Evolutionary conservation across 1,139 yeast species (phyloP).

Genomic region (Debaryomyces sp.): DNA sequence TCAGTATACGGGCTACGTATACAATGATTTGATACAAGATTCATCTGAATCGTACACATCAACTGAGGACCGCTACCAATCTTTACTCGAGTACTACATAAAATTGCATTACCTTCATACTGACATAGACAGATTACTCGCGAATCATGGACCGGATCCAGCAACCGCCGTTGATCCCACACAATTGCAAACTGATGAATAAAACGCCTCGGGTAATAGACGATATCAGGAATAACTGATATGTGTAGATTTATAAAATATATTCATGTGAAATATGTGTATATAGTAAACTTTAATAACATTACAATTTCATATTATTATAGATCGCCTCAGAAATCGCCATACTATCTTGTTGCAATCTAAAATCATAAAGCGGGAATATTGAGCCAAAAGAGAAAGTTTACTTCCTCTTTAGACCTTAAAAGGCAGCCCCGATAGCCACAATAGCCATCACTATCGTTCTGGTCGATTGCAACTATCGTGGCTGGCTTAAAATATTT

Average conservation of each 20-base stretch:
- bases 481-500: not conserved
- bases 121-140: not conserved
- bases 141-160: constrained; percentile 1
- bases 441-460: not conserved
- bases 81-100: constrained; percentile 3
- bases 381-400: not conserved
- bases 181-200: not conserved
- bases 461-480: not conserved
- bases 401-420: not conserved
- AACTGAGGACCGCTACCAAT: constrained; percentile 1
- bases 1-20: constrained; percentile 1
- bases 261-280: not conserved
- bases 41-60: constrained; percentile 1
- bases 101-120: constrained; percentile 4
- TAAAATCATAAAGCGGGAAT: not conserved
- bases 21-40: not conserved
- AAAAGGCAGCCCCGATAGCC: not conserved
- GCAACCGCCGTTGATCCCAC: not conserved
- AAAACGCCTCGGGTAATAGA: not conserved
- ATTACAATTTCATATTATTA: not conserved
- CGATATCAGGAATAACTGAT: not conserved
- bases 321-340: not conserved
- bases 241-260: not conserved
- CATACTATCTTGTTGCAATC: not conserved
- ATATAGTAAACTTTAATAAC: not conserved